Base-by-base conservation (phyloP, 352 stramenopile genomes). In the Phytopythium cucurbitacearum region DNA sequence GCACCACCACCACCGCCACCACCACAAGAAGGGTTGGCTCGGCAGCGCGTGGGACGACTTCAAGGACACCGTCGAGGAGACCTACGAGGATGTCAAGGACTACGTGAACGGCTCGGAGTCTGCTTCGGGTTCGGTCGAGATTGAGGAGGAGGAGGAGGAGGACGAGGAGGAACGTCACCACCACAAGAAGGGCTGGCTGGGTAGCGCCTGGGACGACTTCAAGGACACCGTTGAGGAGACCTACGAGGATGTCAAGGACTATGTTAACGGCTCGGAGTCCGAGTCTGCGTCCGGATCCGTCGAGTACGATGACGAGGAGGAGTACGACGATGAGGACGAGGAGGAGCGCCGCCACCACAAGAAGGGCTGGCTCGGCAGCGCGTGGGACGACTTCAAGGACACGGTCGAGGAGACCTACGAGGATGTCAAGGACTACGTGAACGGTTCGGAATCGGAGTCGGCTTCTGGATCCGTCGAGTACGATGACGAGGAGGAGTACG, bases 201-300 rank as follows among this genome's bases (percentile, higher is more conserved):
- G 57, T 21, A 28, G 21, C 21, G 21, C 21, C 1, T 28, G 21
- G 21, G 21, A 28, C 21, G 21, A 28, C 21, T 63, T 51, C 5
- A 77, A 74, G 51, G 64, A 60, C 40, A 63, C 60, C 6, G 65
- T 62, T 3, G n/a, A 61, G 16, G 48, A 64, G 28, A 57, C 44
- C 1, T 60, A 60, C 12, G 61, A 58, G 3, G 50, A 62, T 16
- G 53, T 62, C 0, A 46, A 62, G 44, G 64, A 73, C 53, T 58
- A 50, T 34, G 21, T 61, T 5, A 28, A 28, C 21, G 21, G 21
- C 21, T 28, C 21, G 21, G 21, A 28, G 1, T 28, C 21, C 21
- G 21, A 28, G 2, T 28, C 21, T 2, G 21, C 21, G 1, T 28
- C 21, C 2, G 21, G 21, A 28, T 28, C 21, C 21, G 21, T 28